Evolutionary conservation across 805 yeast species (phyloP), one percentile per base, ranked within the genome.

Genomic region (Lachancea nothofagi): DNA sequence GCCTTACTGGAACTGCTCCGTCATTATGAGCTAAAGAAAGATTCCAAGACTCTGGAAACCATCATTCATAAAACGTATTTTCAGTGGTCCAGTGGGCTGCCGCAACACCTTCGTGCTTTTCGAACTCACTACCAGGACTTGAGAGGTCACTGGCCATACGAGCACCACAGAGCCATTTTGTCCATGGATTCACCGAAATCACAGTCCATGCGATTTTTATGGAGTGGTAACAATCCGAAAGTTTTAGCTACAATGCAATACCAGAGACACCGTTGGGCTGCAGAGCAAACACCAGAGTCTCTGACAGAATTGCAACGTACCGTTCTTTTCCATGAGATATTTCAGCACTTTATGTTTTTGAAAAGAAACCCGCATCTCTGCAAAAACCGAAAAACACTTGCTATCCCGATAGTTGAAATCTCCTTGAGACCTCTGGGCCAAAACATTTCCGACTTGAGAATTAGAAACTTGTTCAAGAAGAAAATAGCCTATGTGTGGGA

Each of bases 361-460:
- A 50, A 48, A 30, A 40, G 28, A 9, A 35, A 44, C 28, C 42
- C 50, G 5, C 39, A 46, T 24, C 40, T 52, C 2, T 50, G 51
- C 36, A 38, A 44, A 26, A 44, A 46, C 29, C 42, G 46, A 26
- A 50, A 41, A 24, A 37, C 36, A 7, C 33, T 47, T 10, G 45
- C 53, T 3, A 33, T 45, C 3, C 56, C 56, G n/a, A 48, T 52
- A 17, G 56, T 52, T 4, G 50, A 48, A 36, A 48, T 52, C 8
- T 53, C 53, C 7, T 35, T 52, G 48, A 45, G 49, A 22, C 53
- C 54, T 4, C 40, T 49, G 23, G 56, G 56, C 10, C 41, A 44
- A 10, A 50, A 50, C 24, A 44, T 47, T 15, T 44, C 54, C 7
- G 50, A 41, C 14, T 40, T 41, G 5, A 40, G 56, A 21, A 45